Evolutionary conservation across 176 grass and related monocot genomes (phyloP), one percentile per base, ranked within the genome.

Genomic region (Thalia dealbata): DNA sequence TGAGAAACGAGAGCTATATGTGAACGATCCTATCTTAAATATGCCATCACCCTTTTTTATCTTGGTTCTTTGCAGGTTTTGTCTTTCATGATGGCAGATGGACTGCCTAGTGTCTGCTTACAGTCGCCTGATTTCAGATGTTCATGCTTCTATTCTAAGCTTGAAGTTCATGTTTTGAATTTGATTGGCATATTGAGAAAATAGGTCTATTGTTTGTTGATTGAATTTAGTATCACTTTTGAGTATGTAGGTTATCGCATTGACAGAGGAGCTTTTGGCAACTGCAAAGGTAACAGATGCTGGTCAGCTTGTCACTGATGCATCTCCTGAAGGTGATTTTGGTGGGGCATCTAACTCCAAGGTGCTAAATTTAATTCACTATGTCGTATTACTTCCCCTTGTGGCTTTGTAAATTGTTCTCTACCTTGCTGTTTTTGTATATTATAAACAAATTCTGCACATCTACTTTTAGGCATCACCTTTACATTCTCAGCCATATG

Each of bases 1-100:
- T 43, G 29, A 59, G 35, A 63, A 80, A 10, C 76, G 87, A 64
- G 50, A 73, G 79, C 50, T 75, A 63, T 54, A 64, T 72, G 72
- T 64, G 55, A 82, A 79, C 73, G 16, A 76, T 84, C 75, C 45
- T 86, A 76, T 59, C 68, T 88, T 61, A 69, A 65, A 66, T 73
- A 92, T 81, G 76, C 86, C 81, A 86, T 92, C 83, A 92, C 86
- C 78, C 82, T 85, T 72, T 85, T 72, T 86, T 88, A 86, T 84
- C 90, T 88, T 92, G 78, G 83, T 92, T 92, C 50, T 84, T 88
- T 92, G 90, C 90, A 92, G 90, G 86, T 92, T 81, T 61, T 70
- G n/a, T 86, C 78, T 86, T 38, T 88, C 69, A 70, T 76, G 71
- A 68, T 68, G 38, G 19, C 65, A 83, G 82, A 61, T 81, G 84